Evolutionary conservation across 2,329 filamentous ascomycete species (phyloP).

Genomic region (Colletotrichum truncatum): DNA sequence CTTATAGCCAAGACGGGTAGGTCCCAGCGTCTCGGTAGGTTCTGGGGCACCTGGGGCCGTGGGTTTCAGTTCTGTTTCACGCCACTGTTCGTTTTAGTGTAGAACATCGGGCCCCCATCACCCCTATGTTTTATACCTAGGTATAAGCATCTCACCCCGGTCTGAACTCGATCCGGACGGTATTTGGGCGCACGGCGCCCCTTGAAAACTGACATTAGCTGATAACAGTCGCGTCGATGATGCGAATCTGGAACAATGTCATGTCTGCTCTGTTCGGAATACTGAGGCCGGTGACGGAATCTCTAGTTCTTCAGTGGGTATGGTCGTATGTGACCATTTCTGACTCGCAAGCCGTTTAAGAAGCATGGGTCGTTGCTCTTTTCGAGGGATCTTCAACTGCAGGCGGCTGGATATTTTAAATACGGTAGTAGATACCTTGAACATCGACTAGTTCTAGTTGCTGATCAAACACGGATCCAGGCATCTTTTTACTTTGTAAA

Average conservation of each 20-base stretch:
- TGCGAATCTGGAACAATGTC: neutral
- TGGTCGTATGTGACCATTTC: too few relatives aligned
- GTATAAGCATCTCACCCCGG: neutral
- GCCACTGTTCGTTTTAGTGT: neutral
- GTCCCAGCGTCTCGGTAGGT: neutral
- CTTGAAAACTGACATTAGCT: neutral
- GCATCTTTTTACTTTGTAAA: too few relatives aligned
- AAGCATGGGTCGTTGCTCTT: too few relatives aligned
- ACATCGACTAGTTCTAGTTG: too few relatives aligned
- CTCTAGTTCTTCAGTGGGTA: too few relatives aligned
- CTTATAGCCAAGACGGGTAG: neutral
- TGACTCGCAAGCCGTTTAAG: too few relatives aligned
- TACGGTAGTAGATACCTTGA: too few relatives aligned
- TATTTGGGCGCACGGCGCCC: neutral
- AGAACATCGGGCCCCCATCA: neutral
- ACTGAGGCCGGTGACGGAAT: too few relatives aligned
- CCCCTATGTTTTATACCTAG: neutral
- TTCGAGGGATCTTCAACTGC: too few relatives aligned
- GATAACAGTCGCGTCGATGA: neutral
- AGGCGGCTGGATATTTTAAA: too few relatives aligned
- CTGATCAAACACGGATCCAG: too few relatives aligned
- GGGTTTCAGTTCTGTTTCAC: slow-evolving; percentile 25
- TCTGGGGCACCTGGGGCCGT: neutral
- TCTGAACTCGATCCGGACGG: neutral
- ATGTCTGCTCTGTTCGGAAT: neutral